Evolutionary conservation across 1,284 basidiomycete genomes (phyloP), one percentile per base, ranked within the genome.

Genomic region (Cutaneotrichosporon cutaneum): DNA sequence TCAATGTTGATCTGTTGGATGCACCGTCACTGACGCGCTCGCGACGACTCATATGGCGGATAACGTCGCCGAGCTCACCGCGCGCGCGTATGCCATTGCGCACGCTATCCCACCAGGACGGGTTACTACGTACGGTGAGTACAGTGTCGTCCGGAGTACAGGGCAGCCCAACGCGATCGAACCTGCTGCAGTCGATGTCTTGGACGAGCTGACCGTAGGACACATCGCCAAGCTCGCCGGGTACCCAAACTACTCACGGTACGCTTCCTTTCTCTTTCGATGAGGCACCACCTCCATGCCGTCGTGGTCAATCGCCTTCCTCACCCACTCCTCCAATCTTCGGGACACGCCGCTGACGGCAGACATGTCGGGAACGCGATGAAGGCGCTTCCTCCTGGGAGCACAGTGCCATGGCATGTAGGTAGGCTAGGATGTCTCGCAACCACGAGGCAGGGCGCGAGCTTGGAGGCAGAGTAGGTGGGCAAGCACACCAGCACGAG

Each of bases 151-250:
- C 36, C 14, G 13, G 24, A 27, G 21, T 47, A 10, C 21, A 24
- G 26, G 10, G n/a, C n/a, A n/a, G n/a, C n/a, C n/a, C 18, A 16
- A 39, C 13, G 18, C 18, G 36, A 39, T 5, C n/a, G 35, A 16
- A 35, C n/a, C 58, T 9, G 42, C 53, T 16, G 22, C 26, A 35
- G 57, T 11, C 13, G 24, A 22, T 33, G 18, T 6, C 33, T 4
- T 5, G 21, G n/a, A n/a, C 11, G 18, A n/a, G 51, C 50, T 61
- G 47, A 62, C 56, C 7, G 24, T 11, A 77, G 90, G 90, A 0
- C 90, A 92, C 72, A 85, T 93, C 55, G 90, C 91, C 10, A 91
- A 88, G 70, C 81, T 93, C 21, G 84, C 91, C 48, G 90, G 90
- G 18, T 90, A 90, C 85, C 91, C 90, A 0, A 83, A 82, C 22